Evolutionary conservation across 2,329 filamentous ascomycete genomes (phyloP).

Genomic region (Pseudogymnoascus sp.): DNA sequence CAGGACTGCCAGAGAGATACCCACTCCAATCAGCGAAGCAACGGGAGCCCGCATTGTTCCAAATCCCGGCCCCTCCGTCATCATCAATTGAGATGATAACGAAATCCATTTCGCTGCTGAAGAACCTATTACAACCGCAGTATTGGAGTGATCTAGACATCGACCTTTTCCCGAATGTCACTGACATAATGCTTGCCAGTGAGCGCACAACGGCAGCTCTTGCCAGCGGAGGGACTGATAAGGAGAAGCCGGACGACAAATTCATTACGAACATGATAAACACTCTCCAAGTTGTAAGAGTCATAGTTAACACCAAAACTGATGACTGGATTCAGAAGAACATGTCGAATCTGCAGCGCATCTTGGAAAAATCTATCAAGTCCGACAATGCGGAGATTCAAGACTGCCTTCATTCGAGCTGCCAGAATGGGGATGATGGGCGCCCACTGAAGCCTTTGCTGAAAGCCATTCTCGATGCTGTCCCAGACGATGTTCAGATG

Average conservation of each 20-base stretch:
- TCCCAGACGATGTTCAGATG: constrained; percentile 71
- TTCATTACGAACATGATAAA: constrained; percentile 87
- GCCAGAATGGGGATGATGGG: constrained; percentile 58
- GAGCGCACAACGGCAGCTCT: constrained; percentile 64
- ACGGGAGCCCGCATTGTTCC: constrained; percentile 42
- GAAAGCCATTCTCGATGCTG: constrained; percentile 75
- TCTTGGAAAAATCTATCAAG: constrained; percentile 81
- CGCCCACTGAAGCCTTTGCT: constrained; percentile 68
- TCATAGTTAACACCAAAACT: constrained; percentile 78
- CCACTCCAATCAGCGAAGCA: constrained; percentile 64
- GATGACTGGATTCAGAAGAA: constrained; percentile 86
- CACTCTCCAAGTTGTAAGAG: constrained; percentile 82
- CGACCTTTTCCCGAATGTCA: constrained; percentile 84
- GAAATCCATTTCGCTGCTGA: constrained; percentile 73
- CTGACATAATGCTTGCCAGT: constrained; percentile 73
- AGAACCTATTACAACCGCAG: constrained; percentile 74
- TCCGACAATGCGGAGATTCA: constrained; percentile 89
- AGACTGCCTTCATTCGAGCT: constrained; percentile 74
- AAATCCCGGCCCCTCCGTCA: constrained; percentile 42
- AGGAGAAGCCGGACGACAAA: constrained; percentile 72
- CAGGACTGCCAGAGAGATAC: constrained; percentile 78
- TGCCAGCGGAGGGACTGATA: constrained; percentile 41
- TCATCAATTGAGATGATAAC: constrained; percentile 71
- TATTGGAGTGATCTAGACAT: constrained; percentile 91
- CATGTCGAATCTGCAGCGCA: constrained; percentile 70